A percentile compares a stretch with the other conserved stretches of the same genome.
Conservation (phyloP, 768 basidiomycete species). For the Leccinum imitatum region DNA sequence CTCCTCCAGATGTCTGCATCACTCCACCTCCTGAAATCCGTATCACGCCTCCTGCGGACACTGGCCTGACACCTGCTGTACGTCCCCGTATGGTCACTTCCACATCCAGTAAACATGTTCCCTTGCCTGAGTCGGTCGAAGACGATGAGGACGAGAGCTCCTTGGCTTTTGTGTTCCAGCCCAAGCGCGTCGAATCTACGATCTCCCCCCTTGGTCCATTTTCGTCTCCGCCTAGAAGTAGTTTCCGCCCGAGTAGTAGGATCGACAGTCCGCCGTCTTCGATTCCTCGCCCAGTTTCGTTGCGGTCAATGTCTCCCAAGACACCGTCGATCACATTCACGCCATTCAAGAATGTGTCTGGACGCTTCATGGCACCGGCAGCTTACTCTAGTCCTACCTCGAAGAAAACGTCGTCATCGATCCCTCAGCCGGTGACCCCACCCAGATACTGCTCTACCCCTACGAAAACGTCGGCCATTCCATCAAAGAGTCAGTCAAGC, state of each 20-base stretch:
- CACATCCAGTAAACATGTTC: slow-evolving; percentile 4
- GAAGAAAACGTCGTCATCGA: slow-evolving; percentile 59
- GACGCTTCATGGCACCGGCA: slow-evolving; percentile 25
- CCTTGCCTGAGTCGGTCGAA: slow-evolving; percentile 15
- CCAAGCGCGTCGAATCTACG: slow-evolving; percentile 7
- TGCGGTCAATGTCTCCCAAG: slow-evolving; percentile 35
- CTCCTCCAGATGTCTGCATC: slow-evolving; percentile 24
- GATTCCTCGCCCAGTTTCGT: slow-evolving; percentile 46
- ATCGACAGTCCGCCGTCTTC: slow-evolving; percentile 44
- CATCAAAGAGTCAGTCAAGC: slow-evolving; percentile 25
- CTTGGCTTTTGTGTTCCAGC: slow-evolving; percentile 19
- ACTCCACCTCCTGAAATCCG: slow-evolving; percentile 30
- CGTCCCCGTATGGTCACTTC: slow-evolving; percentile 5
- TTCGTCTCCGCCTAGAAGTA: slow-evolving; percentile 1
- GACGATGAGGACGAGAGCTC: slow-evolving; percentile 25
- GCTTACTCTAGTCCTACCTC: slow-evolving; percentile 43
- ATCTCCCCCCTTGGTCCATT: slow-evolving; percentile 13
- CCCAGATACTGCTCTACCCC: slow-evolving; percentile 30
- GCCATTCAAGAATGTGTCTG: slow-evolving; percentile 34
- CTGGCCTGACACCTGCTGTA: slow-evolving; percentile 20
- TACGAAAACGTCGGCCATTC: slow-evolving; percentile 38
- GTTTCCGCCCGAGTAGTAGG: slow-evolving; percentile 14
- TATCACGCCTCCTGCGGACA: slow-evolving; percentile 23
- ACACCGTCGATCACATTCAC: slow-evolving; percentile 30
- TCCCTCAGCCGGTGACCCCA: slow-evolving; percentile 56